These are phyloP conservation scores for Candida ipomoeae DNA, from an alignment of 805 yeast genomes.

Conservation along the genomic window DNA sequence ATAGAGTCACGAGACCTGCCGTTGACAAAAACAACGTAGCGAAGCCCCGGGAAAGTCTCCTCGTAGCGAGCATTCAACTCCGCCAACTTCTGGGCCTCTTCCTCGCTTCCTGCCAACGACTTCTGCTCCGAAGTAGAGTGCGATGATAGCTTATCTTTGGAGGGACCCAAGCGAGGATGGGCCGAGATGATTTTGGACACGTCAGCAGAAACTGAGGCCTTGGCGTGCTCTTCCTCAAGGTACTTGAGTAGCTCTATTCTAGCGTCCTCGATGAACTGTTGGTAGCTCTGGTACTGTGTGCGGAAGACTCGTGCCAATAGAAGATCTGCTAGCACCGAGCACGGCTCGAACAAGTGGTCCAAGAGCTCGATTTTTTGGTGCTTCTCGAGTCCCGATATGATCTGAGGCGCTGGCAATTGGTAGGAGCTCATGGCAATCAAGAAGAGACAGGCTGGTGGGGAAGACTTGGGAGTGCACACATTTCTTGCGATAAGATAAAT, in stretches of 20 bases:
- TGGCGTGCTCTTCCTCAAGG: slow-evolving; percentile 23
- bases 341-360: slow-evolving; percentile 63
- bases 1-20: slow-evolving; percentile 68
- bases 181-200: slow-evolving; percentile 69
- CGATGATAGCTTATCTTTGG: slow-evolving; percentile 46
- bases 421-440: neutral
- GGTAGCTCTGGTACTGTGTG: slow-evolving; percentile 19
- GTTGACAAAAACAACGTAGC: slow-evolving; percentile 86
- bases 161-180: slow-evolving; percentile 84
- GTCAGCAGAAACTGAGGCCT: slow-evolving; percentile 15
- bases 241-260: slow-evolving; percentile 36
- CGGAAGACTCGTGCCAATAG: slow-evolving; percentile 27
- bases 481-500: neutral
- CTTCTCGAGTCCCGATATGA: slow-evolving; percentile 13
- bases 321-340: slow-evolving; percentile 41
- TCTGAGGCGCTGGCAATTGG: slow-evolving; percentile 10
- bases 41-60: slow-evolving; percentile 55
- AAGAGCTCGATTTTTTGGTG: slow-evolving; percentile 37
- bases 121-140: slow-evolving; percentile 74
- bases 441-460: neutral
- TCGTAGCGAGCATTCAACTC: slow-evolving; percentile 63
- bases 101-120: slow-evolving; percentile 47
- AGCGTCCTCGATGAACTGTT: slow-evolving; percentile 42
- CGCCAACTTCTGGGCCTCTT: slow-evolving; percentile 48
- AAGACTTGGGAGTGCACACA: neutral